These are phyloP conservation scores for Neopestalotiopsis sp. DNA, from an alignment of 2,329 filamentous ascomycete species.

Conservation along the genomic window DNA sequence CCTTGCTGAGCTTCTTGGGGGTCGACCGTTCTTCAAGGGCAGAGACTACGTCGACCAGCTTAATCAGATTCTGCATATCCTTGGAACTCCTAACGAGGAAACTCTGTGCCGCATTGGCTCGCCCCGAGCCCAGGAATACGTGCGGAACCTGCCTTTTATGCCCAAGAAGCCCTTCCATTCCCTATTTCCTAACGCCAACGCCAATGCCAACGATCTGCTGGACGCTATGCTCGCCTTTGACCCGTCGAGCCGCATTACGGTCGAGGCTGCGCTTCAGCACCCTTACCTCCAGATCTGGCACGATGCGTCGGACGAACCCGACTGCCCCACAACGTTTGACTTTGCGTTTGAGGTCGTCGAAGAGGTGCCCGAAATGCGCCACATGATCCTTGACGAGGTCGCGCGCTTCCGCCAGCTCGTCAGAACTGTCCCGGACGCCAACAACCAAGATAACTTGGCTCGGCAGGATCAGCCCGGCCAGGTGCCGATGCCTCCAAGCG, in stretches of 20 bases:
- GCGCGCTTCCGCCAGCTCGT: slow-evolving; percentile 76
- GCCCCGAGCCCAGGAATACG: slow-evolving; percentile 95
- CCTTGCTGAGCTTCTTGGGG: slow-evolving; percentile 91
- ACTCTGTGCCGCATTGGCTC: slow-evolving; percentile 94
- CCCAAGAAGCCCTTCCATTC: slow-evolving; percentile 87
- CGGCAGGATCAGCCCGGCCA: slow-evolving; percentile 46
- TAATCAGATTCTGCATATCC: slow-evolving; percentile 98
- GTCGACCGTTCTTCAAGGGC: slow-evolving; percentile 98
- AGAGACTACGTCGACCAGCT: slow-evolving; percentile 99
- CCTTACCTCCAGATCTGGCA: slow-evolving; percentile 98
- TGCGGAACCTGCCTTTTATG: slow-evolving; percentile 95
- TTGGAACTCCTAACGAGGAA: slow-evolving; percentile 95
- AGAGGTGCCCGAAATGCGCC: slow-evolving; percentile 92
- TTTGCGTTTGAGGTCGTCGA: slow-evolving; percentile 99
- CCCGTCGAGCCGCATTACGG: slow-evolving; percentile 88
- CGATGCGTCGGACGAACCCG: slow-evolving; percentile 93
- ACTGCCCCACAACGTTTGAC: slow-evolving; percentile 93
- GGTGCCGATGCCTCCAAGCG: slow-evolving; percentile 54
- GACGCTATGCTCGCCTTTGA: slow-evolving; percentile 98
- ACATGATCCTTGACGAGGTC: slow-evolving; percentile 95
- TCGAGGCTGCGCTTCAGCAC: slow-evolving; percentile 95
- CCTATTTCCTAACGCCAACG: slow-evolving; percentile 93
- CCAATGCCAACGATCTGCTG: slow-evolving; percentile 91
- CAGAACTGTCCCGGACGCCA: slow-evolving; percentile 53
- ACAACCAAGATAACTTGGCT: slow-evolving; percentile 36